Evolutionary conservation across 169 alveolate genomes (phyloP).

Genomic region (Plasmodium gaboni): DNA sequence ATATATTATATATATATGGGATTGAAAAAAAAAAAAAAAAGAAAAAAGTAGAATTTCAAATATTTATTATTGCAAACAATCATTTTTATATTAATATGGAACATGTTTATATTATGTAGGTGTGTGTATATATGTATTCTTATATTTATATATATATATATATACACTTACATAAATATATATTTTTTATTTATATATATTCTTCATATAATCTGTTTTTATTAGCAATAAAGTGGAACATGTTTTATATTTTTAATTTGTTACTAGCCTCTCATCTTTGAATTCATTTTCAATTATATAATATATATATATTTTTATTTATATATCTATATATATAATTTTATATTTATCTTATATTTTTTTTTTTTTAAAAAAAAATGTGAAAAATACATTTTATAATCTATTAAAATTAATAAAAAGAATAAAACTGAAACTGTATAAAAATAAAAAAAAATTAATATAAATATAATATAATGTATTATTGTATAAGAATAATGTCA

Average conservation of each 20-base stretch:
- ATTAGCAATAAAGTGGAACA: slow-evolving; percentile 6
- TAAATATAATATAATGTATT: no score
- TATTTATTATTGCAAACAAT: slow-evolving; percentile 16
- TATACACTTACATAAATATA: slow-evolving; percentile 7
- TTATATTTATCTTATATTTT: slow-evolving; percentile 20
- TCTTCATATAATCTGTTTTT: not conserved
- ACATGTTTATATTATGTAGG: slow-evolving; percentile 12
- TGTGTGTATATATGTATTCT: slow-evolving; percentile 12
- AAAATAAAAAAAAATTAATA: no score
- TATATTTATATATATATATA: slow-evolving; percentile 20
- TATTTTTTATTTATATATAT: slow-evolving; percentile 13
- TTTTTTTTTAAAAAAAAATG: slow-evolving; percentile 35
- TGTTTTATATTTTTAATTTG: slow-evolving; percentile 68
- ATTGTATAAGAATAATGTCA: no score
- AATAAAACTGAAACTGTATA: slow-evolving; percentile 9
- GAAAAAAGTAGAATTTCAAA: slow-evolving; percentile 11
- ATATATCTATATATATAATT: slow-evolving; percentile 15
- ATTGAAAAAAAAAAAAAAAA: slow-evolving; percentile 21
- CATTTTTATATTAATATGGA: slow-evolving; percentile 16
- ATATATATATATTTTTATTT: not conserved
- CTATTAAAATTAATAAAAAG: slow-evolving; percentile 17
- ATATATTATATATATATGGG: not conserved
- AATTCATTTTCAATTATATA: slow-evolving; percentile 49
- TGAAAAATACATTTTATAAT: not conserved
- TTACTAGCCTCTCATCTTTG: slow-evolving; percentile 38